Conservation (phyloP, 2,329 filamentous ascomycete species). For the Nakataea oryzae region DNA sequence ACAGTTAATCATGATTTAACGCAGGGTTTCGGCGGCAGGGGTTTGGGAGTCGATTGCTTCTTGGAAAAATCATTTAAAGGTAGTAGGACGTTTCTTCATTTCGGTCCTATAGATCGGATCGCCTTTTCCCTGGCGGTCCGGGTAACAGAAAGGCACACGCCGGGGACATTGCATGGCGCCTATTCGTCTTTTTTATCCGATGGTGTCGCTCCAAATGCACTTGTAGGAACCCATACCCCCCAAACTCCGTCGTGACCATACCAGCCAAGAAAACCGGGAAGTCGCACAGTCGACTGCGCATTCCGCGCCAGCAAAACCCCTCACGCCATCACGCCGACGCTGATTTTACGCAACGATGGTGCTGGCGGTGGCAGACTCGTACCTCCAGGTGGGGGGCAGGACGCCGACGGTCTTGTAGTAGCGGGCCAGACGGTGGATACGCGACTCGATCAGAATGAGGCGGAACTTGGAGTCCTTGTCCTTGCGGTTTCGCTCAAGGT, state of each 20-base stretch:
- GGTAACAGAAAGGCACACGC: not conserved
- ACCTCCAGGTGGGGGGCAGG: constrained; percentile 91
- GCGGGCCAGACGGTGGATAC: constrained; percentile 97
- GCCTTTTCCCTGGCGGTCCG: not conserved
- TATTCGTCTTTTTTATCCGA: not conserved
- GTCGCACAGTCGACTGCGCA: constrained; percentile 1
- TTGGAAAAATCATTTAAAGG: not conserved
- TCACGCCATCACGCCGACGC: constrained; percentile 11
- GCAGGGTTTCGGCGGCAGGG: not conserved
- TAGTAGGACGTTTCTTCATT: not conserved
- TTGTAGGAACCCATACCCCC: constrained; percentile 1
- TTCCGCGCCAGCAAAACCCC: constrained; percentile 14
- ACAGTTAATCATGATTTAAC: not conserved
- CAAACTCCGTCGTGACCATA: constrained; percentile 3
- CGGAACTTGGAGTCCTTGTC: constrained; percentile 99
- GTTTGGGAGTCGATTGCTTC: not conserved
- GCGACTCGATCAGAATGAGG: constrained; percentile 99
- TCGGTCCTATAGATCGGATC: not conserved
- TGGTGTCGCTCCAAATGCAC: not conserved
- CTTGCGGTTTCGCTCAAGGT: constrained; percentile 99
- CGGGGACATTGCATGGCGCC: not conserved
- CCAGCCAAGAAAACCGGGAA: not conserved
- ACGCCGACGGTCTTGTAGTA: constrained; percentile 89
- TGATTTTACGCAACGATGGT: constrained; percentile 76
- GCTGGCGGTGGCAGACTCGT: constrained; percentile 94